Evolutionary conservation across 1,139 yeast genomes (phyloP).

Genomic region (Pichia sp.): DNA sequence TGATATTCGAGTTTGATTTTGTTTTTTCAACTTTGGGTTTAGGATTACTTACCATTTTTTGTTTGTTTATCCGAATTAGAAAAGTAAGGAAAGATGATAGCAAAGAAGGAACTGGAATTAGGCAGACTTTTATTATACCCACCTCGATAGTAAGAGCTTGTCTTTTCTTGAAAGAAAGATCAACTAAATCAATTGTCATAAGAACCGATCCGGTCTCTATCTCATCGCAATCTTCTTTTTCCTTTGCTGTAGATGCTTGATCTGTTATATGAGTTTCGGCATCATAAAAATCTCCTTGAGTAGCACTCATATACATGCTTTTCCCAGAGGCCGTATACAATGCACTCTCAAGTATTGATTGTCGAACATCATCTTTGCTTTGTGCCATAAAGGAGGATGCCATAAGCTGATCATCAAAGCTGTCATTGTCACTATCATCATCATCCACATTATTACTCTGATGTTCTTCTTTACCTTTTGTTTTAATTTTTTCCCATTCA

Average conservation of each 20-base stretch:
- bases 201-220: slow-evolving; percentile 1
- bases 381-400: slow-evolving; percentile 34
- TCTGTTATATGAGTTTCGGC: slow-evolving; percentile 12
- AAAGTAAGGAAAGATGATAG: slow-evolving; percentile 21
- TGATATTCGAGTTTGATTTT: slow-evolving; percentile 7
- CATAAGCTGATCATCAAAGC: slow-evolving; percentile 34
- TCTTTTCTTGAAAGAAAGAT: slow-evolving; percentile 1
- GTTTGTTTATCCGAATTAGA: slow-evolving; percentile 18
- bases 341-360: slow-evolving; percentile 54
- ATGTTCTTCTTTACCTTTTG: slow-evolving; percentile 17
- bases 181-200: slow-evolving; percentile 1
- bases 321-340: slow-evolving; percentile 53
- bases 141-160: slow-evolving; percentile 33
- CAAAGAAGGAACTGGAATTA: slow-evolving; percentile 34
- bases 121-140: slow-evolving; percentile 44
- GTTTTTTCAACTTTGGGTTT: neutral
- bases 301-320: slow-evolving; percentile 81
- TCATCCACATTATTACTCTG: slow-evolving; percentile 11
- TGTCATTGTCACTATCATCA: slow-evolving; percentile 18
- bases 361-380: slow-evolving; percentile 36
- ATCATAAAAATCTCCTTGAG: slow-evolving; percentile 36
- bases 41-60: neutral
- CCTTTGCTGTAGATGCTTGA: slow-evolving; percentile 1
- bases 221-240: slow-evolving; percentile 12
- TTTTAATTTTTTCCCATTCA: neutral